Percentiles rank a stretch among this genome's conserved stretches.
Evolutionary conservation across 225 moss, liverwort and hornwort species (phyloP).

Genomic region (Thuidium tamariscinum): DNA sequence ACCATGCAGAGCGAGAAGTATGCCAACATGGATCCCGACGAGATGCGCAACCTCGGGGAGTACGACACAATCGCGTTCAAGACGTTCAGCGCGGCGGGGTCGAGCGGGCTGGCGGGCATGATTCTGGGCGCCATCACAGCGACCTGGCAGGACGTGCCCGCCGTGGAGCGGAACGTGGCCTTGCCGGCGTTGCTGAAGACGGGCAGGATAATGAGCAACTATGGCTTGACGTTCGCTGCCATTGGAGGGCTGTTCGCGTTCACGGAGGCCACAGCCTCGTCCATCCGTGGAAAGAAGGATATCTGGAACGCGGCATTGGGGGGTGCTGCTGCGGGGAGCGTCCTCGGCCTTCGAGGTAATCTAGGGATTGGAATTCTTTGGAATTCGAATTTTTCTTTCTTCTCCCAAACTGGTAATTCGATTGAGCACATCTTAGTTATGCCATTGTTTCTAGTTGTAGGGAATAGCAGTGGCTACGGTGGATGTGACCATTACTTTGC

Average conservation of each 20-base stretch:
- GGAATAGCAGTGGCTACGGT: neutral
- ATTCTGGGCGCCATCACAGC: slow-evolving; percentile 69
- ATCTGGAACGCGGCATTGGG: slow-evolving; percentile 61
- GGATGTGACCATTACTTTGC: neutral
- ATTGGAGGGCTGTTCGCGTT: slow-evolving; percentile 79
- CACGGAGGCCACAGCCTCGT: slow-evolving; percentile 55
- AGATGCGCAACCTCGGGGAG: slow-evolving; percentile 53
- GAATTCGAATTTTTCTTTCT: neutral
- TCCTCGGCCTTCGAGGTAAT: slow-evolving; percentile 67
- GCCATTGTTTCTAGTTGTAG: neutral
- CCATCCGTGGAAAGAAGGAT: slow-evolving; percentile 75
- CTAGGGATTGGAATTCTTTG: neutral
- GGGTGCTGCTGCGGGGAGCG: slow-evolving; percentile 74
- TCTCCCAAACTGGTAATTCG: neutral
- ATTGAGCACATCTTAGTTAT: neutral
- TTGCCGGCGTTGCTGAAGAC: slow-evolving; percentile 68
- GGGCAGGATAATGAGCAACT: slow-evolving; percentile 58
- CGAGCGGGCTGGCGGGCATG: slow-evolving; percentile 57
- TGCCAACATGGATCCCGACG: slow-evolving; percentile 30
- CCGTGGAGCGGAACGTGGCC: slow-evolving; percentile 71
- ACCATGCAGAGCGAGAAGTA: slow-evolving; percentile 32
- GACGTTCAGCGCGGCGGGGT: slow-evolving; percentile 60
- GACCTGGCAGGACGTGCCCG: slow-evolving; percentile 84
- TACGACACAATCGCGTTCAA: slow-evolving; percentile 73
- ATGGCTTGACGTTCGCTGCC: slow-evolving; percentile 67